Evolutionary conservation across 805 yeast species (phyloP), one percentile per base, ranked within the genome.

Genomic region (Vanderwaltozyma yarrowii): DNA sequence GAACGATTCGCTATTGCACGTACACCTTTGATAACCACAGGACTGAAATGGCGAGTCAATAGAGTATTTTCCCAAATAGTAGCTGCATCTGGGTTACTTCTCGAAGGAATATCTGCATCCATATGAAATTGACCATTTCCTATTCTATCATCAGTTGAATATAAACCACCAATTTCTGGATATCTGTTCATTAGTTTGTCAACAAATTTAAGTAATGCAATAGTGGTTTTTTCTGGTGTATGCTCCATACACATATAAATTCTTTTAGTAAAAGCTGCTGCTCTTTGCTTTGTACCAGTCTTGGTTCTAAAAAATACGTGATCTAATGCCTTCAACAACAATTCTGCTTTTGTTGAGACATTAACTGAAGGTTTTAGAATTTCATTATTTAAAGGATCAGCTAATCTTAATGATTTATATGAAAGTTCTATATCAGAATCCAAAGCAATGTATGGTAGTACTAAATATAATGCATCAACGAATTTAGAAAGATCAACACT

Each of bases 341-440:
- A 64, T 56, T 92, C 97, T 15, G 94, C 80, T 49, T 85, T 87
- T 5, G 96, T 88, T 1, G 95, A 76, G 3, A 87, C 80, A 54
- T 86, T 85, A 30, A 87, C 94, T 1, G 84, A 69, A 3, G 89
- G 87, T 49, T 75, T 76, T 29, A 62, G 61, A 24, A 65, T 45
- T 34, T 63, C 58, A 11, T 63, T 61, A 9, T 70, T 60, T 26
- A 80, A 62, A 8, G 95, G 95, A 60, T 88, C 96, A 9, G 83
- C 78, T 36, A 86, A 64, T 49, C 95, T 73, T 31, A 87, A 61
- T 1, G 94, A 69, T 56, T 82, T 84, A 57, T 83, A 85, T 2
- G 94, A 78, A 42, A 84, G 78, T 56, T 88, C 97, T 39, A 92
- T 66, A 42, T 86, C 95, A 4, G 89, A 72, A 56, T 88, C 94